A percentile compares a stretch with the other conserved stretches of the same genome.
Evolutionary conservation across 306 rosid genomes (phyloP).

Genomic region (Casuarina cunninghamiana): DNA sequence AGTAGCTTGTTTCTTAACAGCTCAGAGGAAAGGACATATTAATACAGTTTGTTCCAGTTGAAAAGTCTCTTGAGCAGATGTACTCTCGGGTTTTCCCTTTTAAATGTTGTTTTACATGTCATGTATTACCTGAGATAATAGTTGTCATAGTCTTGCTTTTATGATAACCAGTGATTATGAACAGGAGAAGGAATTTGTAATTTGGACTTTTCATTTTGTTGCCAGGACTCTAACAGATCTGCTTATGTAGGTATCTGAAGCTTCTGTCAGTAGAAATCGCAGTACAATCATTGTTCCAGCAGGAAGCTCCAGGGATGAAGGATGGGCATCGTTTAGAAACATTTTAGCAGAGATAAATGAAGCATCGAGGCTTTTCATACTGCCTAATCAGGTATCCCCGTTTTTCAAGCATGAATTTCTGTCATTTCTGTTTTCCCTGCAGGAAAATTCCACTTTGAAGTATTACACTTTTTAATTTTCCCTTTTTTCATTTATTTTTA

Average conservation of each 20-base stretch:
- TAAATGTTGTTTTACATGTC: background rate
- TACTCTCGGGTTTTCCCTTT: background rate
- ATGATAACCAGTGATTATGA: background rate
- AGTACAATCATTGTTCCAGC: slow-evolving; percentile 99
- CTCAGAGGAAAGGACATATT: background rate
- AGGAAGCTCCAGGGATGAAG: slow-evolving; percentile 92
- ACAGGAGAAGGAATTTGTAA: background rate
- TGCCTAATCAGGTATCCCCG: slow-evolving; percentile 82
- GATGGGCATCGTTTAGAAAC: slow-evolving; percentile 97
- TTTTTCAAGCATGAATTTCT: slow-evolving; percentile 23
- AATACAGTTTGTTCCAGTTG: background rate
- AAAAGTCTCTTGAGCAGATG: background rate
- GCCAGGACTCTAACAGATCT: slow-evolving; percentile 24
- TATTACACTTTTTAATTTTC: slow-evolving; percentile 9
- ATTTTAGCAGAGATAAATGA: slow-evolving; percentile 96
- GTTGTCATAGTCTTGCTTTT: background rate
- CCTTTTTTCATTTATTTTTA: background rate
- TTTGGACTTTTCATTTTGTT: slow-evolving; percentile 12
- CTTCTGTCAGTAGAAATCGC: slow-evolving; percentile 97
- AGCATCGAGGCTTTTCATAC: slow-evolving; percentile 90
- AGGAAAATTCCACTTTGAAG: slow-evolving; percentile 5
- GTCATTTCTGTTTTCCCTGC: slow-evolving; percentile 9
- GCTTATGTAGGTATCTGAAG: slow-evolving; percentile 86
- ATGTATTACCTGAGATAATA: background rate
- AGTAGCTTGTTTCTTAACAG: background rate